Evolutionary conservation across 768 basidiomycete species (phyloP), one percentile per base, ranked within the genome.

Genomic region (Boletus tomentosulus): DNA sequence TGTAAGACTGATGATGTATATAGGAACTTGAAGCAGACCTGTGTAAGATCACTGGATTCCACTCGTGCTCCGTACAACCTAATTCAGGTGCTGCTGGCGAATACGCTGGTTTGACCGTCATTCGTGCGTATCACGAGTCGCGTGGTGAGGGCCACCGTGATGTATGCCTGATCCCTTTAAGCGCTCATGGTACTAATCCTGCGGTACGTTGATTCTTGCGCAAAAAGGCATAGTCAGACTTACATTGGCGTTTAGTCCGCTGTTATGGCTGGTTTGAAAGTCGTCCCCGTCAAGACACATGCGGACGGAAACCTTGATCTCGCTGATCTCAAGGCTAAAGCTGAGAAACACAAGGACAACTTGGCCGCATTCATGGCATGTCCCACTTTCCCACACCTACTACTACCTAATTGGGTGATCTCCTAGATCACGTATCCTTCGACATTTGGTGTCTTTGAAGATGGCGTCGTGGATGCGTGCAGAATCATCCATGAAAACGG

Each of bases 61-160:
- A 92, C 59, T 85, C 93, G 19, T 92, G 93, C 56, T 95, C 92
- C 1, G 80, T 99, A n/a, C 97, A 99, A 68, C 97, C 97, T 34
- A 99, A 99, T 72, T 98, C 97, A 13, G 97, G 97, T 42, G 97
- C 97, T 16, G 92, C 94, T 56, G 97, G 97, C 27, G 97, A 99
- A 74, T 99, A 95, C 63, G 83, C 97, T 31, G 97, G 97, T n/a
- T 80, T 99, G 22, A 86, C 83, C 48, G 87, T 98, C 56, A 98
- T 99, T 65, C 83, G 87, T 46, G 95, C 95, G 10, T 99, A 94
- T 71, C 93, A 98, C 64, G 87, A 89, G 66, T 89, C 92, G 50
- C 85, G 86, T 22, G 89, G 89, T 31, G 86, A 98, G 63, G 79
- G 76, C 1, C 83, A 95, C 59, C 84, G 97, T 43, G 82, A 98